These are phyloP conservation scores for Pseudogymnoascus pannorum DNA, from an alignment of 2,329 filamentous ascomycete species.

Conservation along the genomic window DNA sequence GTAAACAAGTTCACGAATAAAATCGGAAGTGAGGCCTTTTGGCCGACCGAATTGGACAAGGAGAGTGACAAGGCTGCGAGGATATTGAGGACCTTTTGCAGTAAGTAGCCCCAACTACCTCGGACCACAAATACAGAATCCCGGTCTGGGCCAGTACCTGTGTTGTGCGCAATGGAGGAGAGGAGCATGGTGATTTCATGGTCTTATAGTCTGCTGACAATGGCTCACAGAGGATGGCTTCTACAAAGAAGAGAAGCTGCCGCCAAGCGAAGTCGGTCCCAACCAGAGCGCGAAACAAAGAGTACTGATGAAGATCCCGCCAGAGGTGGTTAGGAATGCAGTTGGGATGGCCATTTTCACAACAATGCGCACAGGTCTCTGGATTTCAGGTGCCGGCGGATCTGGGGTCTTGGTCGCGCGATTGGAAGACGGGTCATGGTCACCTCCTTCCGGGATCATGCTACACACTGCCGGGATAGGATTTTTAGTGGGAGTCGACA, in stretches of 20 bases:
- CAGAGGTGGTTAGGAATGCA: slow-evolving; percentile 77
- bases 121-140: slow-evolving; percentile 26
- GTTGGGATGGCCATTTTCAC: slow-evolving; percentile 91
- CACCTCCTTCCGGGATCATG: slow-evolving; percentile 82
- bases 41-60: slow-evolving; percentile 77
- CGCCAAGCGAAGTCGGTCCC: slow-evolving; percentile 28
- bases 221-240: slow-evolving; percentile 53
- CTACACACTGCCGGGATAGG: slow-evolving; percentile 83
- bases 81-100: slow-evolving; percentile 85
- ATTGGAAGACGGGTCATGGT: slow-evolving; percentile 82
- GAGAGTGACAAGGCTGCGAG: slow-evolving; percentile 88
- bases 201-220: neutral
- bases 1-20: slow-evolving; percentile 78
- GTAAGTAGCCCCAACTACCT: slow-evolving; percentile 40
- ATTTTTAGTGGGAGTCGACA: slow-evolving; percentile 85
- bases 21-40: slow-evolving; percentile 74
- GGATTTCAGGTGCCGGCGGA: slow-evolving; percentile 85
- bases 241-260: slow-evolving; percentile 47
- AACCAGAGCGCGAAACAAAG: slow-evolving; percentile 44
- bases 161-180: neutral
- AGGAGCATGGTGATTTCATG: neutral
- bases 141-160: neutral
- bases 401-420: slow-evolving; percentile 80
- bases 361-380: slow-evolving; percentile 87
- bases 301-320: slow-evolving; percentile 69